phyloP scores from a whole-genome alignment of 495 filamentous ascomycete genomes.

The Entonaema liquescens region DNA sequence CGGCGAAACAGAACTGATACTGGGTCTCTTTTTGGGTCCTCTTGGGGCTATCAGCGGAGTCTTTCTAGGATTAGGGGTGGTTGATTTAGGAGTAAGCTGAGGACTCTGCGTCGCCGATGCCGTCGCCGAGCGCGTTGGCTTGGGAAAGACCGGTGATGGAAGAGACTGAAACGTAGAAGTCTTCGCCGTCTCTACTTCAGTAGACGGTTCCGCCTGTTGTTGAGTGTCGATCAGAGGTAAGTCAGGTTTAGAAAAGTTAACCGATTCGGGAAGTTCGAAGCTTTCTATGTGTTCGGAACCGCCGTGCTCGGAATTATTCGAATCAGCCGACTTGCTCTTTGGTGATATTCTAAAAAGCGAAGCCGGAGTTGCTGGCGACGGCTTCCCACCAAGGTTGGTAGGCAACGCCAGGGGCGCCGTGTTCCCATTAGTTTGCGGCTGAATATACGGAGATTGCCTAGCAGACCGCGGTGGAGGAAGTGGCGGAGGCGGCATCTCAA shows the following conservation, averaged over 20 bases:
- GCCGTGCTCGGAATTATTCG: constrained; percentile 48
- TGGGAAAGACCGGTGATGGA: constrained; percentile 57
- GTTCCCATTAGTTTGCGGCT: constrained; percentile 48
- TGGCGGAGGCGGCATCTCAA: constrained; percentile 68
- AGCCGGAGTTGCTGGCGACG: constrained; percentile 78
- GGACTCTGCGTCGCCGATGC: constrained; percentile 63
- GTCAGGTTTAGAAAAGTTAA: constrained; percentile 58
- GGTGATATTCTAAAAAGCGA: constrained; percentile 78
- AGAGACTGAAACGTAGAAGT: constrained; percentile 53
- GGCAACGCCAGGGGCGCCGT: constrained; percentile 25
- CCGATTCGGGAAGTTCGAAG: constrained; percentile 71
- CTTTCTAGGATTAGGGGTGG: constrained; percentile 50
- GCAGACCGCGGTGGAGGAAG: constrained; percentile 58
- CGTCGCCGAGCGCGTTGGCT: constrained; percentile 46
- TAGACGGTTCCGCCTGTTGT: constrained; percentile 46
- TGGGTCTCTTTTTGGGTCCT: constrained; percentile 74
- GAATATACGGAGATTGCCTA: constrained; percentile 59
- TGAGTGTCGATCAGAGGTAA: constrained; percentile 58
- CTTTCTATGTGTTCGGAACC: constrained; percentile 71
- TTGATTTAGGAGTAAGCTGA: constrained; percentile 52
- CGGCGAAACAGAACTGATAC: constrained; percentile 79
- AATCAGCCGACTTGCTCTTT: constrained; percentile 46
- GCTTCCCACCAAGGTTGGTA: constrained; percentile 46
- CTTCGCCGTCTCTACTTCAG: constrained; percentile 46
- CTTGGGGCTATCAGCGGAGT: constrained; percentile 57